Evolutionary conservation across 208 protist species (phyloP), one percentile per base, ranked within the genome.

Genomic region (Naegleria fowleri): DNA sequence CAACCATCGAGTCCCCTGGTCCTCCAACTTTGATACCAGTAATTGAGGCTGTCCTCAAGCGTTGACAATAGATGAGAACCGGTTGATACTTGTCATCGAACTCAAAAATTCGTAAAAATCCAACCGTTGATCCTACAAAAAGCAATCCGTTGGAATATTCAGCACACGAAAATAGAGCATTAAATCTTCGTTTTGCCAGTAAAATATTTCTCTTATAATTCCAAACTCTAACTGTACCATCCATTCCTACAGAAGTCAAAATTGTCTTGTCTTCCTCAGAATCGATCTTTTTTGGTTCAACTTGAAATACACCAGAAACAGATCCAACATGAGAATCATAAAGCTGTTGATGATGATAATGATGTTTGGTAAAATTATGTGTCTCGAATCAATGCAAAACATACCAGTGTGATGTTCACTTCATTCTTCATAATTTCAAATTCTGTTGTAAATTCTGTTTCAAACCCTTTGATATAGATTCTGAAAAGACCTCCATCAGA

Each of bases 181-280:
- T 11, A 38, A 58, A 88, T 5, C 58, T 29, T 36, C 33, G 55
- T 15, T 88, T 88, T 1, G 43, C 39, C n/a, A 88, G 11, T n/a
- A 88, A 39, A 22, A 7, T 29, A 58, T 88, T 88, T 6, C 41
- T 55, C n/a, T 88, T 88, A 29, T 88, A 88, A 38, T 88, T 88
- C 41, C 85, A 88, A 36, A 51, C 25, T 58, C 85, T 88, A 33
- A 88, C 9, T n/a, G 85, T 88, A 22, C 85, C 85, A 88, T 88
- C 85, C 11, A 51, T 39, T 38, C 85, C 43, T 1, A 19, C 25
- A 38, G 41, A 58, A 0, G 36, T 19, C 16, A 88, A 6, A 0
- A 88, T 39, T 19, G 85, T 36, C 25, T 29, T 58, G 15, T 38
- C 55, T 29, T 67, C 55, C 19, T 29, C 55, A 67, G 55, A 36